Evolutionary conservation across 352 stramenopile genomes (phyloP), one percentile per base, ranked within the genome.

Genomic region (Phytophthora palmivora): DNA sequence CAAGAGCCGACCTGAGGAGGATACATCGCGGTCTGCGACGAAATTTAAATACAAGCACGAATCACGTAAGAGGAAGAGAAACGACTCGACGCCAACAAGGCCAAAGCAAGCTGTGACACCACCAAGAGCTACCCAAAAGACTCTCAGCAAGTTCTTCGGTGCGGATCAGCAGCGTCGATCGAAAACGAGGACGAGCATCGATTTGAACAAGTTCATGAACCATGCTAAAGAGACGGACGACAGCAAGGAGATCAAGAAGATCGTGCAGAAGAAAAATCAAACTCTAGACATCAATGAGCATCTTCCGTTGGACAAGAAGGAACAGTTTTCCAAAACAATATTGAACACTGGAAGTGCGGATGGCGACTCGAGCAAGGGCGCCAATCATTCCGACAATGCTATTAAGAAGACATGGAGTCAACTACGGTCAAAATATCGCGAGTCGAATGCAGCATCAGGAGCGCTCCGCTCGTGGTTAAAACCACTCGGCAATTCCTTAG

Each of bases 191-290:
- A 65, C 28, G 28, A 28, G 51, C 24, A 58, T 68, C 39, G 45
- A 63, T 43, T 32, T 79, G 19, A 38, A 48, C 6, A 66, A 66
- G 38, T 81, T 71, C 21, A 16, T 79, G 12, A 49, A 69, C 32
- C 61, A 77, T 44, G 56, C 71, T 19, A 52, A 79, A 14, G 59
- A 80, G 62, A 63, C 52, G 22, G 61, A 79, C 19, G 55, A 18
- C 5, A 59, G 72, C 2, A 47, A 72, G 12, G 55, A 67, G n/a
- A 57, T 78, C 9, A 50, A 73, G 11, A 37, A 63, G 10, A 62
- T 81, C 14, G 62, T 67, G 24, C 24, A 6, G n/a, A 34, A 68
- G 49, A 58, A 77, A 38, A 75, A 74, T 33, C 54, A 49, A 10
- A 42, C 0, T 9, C 48, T 37, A n/a, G 59, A 51, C 5, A 32